Conservation (phyloP, 208 protist genomes). For the Naegleria lovaniensis region DNA sequence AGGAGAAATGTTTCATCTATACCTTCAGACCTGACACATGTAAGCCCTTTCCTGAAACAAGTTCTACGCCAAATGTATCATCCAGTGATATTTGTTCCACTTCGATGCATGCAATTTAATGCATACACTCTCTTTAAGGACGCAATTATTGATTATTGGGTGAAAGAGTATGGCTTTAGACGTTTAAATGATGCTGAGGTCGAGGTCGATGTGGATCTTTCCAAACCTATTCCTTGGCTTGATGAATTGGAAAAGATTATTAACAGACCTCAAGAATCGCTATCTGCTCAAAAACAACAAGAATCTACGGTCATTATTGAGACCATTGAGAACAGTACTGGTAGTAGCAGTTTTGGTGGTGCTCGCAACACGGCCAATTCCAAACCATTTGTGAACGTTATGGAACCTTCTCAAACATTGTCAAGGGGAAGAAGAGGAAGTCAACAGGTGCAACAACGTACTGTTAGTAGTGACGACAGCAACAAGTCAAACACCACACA, state of each 20-base stretch:
- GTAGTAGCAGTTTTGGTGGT: no score
- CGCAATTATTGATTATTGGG: background rate
- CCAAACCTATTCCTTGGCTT: background rate
- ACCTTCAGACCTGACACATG: background rate
- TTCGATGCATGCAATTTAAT: background rate
- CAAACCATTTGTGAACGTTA: no score
- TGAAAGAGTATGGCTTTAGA: background rate
- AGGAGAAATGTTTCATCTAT: background rate
- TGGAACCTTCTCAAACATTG: no score
- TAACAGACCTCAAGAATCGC: background rate
- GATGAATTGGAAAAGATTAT: background rate
- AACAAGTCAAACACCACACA: no score
- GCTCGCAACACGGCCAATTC: no score
- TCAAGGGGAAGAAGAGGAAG: no score
- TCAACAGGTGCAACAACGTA: no score
- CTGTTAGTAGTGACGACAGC: no score
- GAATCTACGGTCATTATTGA: background rate
- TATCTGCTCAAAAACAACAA: background rate
- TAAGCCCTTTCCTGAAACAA: background rate
- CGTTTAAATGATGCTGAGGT: background rate
- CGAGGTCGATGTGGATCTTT: background rate
- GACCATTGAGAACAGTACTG: no score
- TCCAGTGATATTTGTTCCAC: background rate
- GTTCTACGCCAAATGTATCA: background rate
- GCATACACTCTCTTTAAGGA: background rate